Percentiles rank a stretch among this genome's conserved stretches.
phyloP scores from a whole-genome alignment of 2,329 filamentous ascomycete genomes.

The Penicillium sp. region DNA sequence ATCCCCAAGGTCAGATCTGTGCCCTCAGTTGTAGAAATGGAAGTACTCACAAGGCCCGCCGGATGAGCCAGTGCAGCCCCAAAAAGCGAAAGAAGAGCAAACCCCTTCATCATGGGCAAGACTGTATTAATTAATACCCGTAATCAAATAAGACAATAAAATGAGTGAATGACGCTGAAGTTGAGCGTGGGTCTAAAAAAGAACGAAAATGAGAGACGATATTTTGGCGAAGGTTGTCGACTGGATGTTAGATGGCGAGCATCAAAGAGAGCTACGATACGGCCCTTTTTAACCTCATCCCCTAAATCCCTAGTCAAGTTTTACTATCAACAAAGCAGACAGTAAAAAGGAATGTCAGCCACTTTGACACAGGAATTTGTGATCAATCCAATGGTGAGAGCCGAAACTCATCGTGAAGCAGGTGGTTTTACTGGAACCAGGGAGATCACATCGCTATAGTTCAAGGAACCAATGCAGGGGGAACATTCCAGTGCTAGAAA shows the following conservation, averaged over 20 bases:
- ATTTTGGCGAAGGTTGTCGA: constrained; percentile 14
- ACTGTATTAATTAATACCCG: background rate
- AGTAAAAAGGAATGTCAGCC: background rate
- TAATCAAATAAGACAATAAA: background rate
- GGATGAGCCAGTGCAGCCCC: constrained; percentile 40
- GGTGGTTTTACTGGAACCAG: background rate
- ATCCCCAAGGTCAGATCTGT: background rate
- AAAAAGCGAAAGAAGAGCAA: constrained; percentile 38
- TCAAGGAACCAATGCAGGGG: background rate
- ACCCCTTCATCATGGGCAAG: constrained; percentile 20
- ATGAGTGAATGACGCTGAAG: background rate
- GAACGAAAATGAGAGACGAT: constrained; percentile 1
- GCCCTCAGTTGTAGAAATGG: background rate
- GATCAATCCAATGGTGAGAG: background rate
- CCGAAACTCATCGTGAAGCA: background rate
- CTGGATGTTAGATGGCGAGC: background rate
- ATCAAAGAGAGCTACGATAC: background rate
- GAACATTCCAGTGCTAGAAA: background rate
- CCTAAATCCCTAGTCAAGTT: background rate
- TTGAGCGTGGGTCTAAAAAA: background rate
- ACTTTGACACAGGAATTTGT: background rate
- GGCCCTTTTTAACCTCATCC: background rate
- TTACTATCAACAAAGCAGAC: background rate
- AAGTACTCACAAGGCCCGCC: constrained; percentile 43
- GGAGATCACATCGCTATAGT: background rate